Conservation (phyloP, 495 filamentous ascomycete genomes). For the Lepraria neglecta region DNA sequence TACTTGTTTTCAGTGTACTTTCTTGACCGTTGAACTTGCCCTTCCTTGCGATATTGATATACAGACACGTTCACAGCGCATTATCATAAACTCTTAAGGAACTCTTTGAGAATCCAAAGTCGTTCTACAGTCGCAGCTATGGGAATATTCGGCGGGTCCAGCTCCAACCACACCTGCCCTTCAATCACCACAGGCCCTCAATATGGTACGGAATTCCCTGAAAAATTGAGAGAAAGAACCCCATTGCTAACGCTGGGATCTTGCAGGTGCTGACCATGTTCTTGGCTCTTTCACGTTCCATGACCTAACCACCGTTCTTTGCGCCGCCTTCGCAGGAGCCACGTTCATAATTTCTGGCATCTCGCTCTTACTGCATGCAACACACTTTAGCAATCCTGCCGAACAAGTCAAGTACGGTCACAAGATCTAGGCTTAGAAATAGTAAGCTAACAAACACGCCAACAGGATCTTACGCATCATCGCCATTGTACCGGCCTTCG, state of each 20-base stretch:
- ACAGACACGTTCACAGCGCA: too few species aligned
- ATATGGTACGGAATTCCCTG: neutral
- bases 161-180: neutral
- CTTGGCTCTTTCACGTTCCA: conserved; percentile 12
- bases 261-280: neutral
- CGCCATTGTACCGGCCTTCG: conserved; percentile 29
- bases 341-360: conserved; percentile 26
- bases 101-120: too few species aligned
- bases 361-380: conserved; percentile 29
- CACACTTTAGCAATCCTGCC: conserved; percentile 30
- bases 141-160: neutral
- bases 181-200: conserved; percentile 10
- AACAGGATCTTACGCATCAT: conserved; percentile 13
- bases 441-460: neutral
- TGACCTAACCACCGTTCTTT: neutral
- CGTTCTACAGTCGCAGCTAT: neutral
- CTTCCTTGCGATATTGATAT: neutral
- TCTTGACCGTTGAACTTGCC: neutral
- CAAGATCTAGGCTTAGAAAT: conserved; percentile 28
- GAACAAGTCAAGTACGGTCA: conserved; percentile 32
- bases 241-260: neutral
- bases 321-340: conserved; percentile 7
- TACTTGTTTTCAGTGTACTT: too few species aligned
- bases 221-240: neutral
- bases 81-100: too few species aligned